Evolutionary conservation across 768 basidiomycete genomes (phyloP).

Genomic region (Aureoboletus auriporus): DNA sequence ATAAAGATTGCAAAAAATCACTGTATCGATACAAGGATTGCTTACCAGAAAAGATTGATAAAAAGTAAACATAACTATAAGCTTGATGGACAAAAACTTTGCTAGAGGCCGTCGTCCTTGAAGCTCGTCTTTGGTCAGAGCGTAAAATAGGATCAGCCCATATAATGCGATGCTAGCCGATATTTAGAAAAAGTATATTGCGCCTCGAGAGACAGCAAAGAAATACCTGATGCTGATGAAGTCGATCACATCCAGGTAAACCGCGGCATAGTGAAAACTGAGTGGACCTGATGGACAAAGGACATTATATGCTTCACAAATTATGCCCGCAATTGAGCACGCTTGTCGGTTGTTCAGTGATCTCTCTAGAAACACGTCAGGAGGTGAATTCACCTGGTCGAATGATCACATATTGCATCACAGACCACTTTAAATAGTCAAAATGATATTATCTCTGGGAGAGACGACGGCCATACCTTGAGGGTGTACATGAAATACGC

Average conservation of each 20-base stretch:
- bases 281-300: constrained; percentile 66
- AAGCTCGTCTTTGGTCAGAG: constrained; percentile 77
- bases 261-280: constrained; percentile 56
- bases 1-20: background rate
- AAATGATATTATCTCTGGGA: background rate
- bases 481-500: constrained; percentile 88
- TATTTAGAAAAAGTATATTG: background rate
- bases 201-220: background rate
- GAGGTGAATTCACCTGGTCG: constrained; percentile 41
- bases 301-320: constrained; percentile 65
- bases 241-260: constrained; percentile 70
- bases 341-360: constrained; percentile 11
- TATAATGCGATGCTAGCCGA: constrained; percentile 71
- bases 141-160: constrained; percentile 81
- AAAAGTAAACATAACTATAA: constrained; percentile 85
- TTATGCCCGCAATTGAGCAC: constrained; percentile 67
- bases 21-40: background rate
- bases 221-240: constrained; percentile 77
- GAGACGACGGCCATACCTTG: constrained; percentile 47
- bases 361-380: background rate
- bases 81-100: constrained; percentile 85
- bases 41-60: constrained; percentile 78
- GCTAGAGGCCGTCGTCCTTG: constrained; percentile 68
- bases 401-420: constrained; percentile 84
- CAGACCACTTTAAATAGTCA: constrained; percentile 59